A percentile compares a stretch with the other conserved stretches of the same genome.
phyloP scores from a whole-genome alignment of 1,284 basidiomycete species.

The Inonotus hispidus region DNA sequence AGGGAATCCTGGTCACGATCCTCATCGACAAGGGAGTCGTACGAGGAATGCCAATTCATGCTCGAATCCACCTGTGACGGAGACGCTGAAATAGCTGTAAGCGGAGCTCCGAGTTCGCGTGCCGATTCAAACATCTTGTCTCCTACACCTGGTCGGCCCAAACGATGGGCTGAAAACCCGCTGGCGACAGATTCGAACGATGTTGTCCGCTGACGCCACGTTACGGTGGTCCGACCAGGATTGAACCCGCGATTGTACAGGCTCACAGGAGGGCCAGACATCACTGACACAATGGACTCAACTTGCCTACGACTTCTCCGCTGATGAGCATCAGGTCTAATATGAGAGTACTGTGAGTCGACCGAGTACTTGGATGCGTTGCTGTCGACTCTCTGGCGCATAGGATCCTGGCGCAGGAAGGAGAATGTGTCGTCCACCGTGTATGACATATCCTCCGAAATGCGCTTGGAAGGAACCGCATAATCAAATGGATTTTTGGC shows the following conservation, averaged over 20 bases:
- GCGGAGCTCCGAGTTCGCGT: conserved; percentile 51
- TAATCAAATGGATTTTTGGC: conserved; percentile 73
- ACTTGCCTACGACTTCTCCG: conserved; percentile 37
- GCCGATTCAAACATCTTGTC: conserved; percentile 82
- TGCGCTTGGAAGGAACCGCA: conserved; percentile 47
- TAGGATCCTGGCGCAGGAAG: conserved; percentile 44
- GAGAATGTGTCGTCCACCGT: conserved; percentile 69
- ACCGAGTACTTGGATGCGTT: conserved; percentile 75
- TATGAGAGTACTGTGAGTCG: conserved; percentile 32
- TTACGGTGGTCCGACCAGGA: conserved; percentile 57
- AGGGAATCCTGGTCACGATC: conserved; percentile 48
- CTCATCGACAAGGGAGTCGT: conserved; percentile 60
- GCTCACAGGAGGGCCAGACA: conserved; percentile 61
- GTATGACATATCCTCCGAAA: conserved; percentile 49
- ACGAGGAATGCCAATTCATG: conserved; percentile 36
- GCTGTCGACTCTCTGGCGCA: conserved; percentile 59
- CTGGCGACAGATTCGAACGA: conserved; percentile 66
- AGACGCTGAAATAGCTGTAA: conserved; percentile 65
- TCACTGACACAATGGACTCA: conserved; percentile 42
- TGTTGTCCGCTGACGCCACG: conserved; percentile 50
- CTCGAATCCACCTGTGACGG: conserved; percentile 43
- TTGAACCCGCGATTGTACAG: conserved; percentile 63
- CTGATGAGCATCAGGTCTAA: conserved; percentile 24
- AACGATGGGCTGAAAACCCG: conserved; percentile 49
- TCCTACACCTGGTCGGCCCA: conserved; percentile 71